Percentiles rank a stretch among this genome's conserved stretches.
These are phyloP conservation scores for Bathelium albidoporum DNA, from an alignment of 495 filamentous ascomycete species.

Conservation along the genomic window DNA sequence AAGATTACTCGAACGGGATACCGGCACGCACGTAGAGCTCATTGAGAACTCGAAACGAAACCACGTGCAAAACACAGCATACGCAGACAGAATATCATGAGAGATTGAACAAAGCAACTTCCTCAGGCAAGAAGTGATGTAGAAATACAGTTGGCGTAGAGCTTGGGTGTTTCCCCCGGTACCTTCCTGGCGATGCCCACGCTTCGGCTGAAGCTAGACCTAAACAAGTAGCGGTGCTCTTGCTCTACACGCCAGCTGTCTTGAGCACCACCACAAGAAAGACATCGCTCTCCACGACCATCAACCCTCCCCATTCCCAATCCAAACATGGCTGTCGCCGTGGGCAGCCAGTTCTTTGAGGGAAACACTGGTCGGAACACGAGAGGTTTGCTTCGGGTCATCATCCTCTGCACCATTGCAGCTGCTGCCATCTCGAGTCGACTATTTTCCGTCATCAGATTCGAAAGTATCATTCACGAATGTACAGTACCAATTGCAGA, in stretches of 20 bases:
- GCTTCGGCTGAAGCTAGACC: background rate
- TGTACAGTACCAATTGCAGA: slow-evolving; percentile 49
- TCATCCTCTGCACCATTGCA: slow-evolving; percentile 89
- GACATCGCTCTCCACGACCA: background rate
- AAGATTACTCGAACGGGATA: too few relatives aligned
- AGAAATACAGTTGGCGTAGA: background rate
- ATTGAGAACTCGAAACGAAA: background rate
- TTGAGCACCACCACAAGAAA: background rate
- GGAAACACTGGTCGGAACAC: slow-evolving; percentile 63
- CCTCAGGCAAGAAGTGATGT: background rate
- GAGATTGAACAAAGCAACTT: background rate
- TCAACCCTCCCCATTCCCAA: background rate
- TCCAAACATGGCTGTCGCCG: slow-evolving; percentile 39
- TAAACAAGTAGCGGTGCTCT: background rate
- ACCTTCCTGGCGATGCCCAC: background rate
- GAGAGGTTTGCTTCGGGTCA: slow-evolving; percentile 74
- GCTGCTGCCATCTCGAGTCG: slow-evolving; percentile 87
- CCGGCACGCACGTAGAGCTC: too few relatives aligned
- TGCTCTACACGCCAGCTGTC: slow-evolving; percentile 5
- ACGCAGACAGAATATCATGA: background rate
- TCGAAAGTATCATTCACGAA: slow-evolving; percentile 99
- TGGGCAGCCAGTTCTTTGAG: slow-evolving; percentile 50
- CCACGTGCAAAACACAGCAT: background rate
- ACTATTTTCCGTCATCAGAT: slow-evolving; percentile 96
- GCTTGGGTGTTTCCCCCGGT: background rate